These are phyloP conservation scores for Scedosporium apiospermum DNA, from an alignment of 2,329 filamentous ascomycete genomes.

Conservation along the genomic window DNA sequence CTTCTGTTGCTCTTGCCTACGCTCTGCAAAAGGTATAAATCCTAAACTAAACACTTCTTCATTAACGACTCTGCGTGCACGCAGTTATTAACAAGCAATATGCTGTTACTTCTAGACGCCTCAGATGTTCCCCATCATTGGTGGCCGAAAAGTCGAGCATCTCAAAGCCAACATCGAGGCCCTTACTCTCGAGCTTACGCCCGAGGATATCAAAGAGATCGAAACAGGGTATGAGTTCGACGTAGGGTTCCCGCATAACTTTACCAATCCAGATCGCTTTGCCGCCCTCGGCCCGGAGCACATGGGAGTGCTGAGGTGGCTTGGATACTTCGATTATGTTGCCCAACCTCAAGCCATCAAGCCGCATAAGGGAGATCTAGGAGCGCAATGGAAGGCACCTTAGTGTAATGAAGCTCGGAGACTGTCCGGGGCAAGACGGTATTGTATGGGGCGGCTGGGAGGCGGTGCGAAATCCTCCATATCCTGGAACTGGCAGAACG, in stretches of 20 bases:
- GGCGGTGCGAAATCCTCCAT: no score
- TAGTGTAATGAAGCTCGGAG: no score
- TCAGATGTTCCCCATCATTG: constrained; percentile 45
- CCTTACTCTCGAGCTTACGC: constrained; percentile 35
- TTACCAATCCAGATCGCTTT: background rate
- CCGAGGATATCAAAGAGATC: constrained; percentile 44
- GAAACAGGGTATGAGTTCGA: constrained; percentile 44
- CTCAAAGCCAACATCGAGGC: constrained; percentile 46
- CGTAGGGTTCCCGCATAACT: constrained; percentile 23
- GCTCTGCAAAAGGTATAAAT: constrained; percentile 12
- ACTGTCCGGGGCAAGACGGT: no score
- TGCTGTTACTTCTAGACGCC: background rate
- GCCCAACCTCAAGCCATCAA: background rate
- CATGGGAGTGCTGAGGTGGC: background rate
- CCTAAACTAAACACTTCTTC: no score
- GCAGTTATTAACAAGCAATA: no score
- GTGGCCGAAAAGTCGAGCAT: constrained; percentile 42
- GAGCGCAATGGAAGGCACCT: no score
- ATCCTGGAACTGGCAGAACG: no score
- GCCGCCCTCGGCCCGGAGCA: background rate
- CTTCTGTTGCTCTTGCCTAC: constrained; percentile 41
- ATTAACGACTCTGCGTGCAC: no score
- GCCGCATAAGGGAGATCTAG: background rate
- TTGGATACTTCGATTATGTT: background rate
- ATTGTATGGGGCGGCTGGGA: no score